phyloP scores from a whole-genome alignment of 2,329 filamentous ascomycete species.

The Endoconidiophora laricicola region DNA sequence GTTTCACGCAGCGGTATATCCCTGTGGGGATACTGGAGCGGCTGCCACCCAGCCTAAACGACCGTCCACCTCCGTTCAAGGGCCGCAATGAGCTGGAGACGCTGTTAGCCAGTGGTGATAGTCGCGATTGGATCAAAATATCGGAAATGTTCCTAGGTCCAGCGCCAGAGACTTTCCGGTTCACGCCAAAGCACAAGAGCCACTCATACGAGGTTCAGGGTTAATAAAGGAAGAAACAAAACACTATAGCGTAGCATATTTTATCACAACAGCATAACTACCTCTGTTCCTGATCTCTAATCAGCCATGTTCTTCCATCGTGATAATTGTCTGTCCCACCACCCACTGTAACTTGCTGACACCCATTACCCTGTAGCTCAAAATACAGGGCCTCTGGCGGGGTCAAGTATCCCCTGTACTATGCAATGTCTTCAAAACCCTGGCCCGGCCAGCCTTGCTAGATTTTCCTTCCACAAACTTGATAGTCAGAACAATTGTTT shows the following conservation, averaged over 20 bases:
- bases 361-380: neutral
- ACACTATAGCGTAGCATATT: neutral
- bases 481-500: too few relatives aligned
- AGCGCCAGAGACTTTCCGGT: constrained; percentile 77
- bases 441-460: too few relatives aligned
- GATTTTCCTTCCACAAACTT: too few relatives aligned
- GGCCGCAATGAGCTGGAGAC: constrained; percentile 87
- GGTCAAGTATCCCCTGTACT: too few relatives aligned
- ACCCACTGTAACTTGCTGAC: neutral
- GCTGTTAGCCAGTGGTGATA: constrained; percentile 77
- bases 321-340: neutral
- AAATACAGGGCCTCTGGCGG: too few relatives aligned
- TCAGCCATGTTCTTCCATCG: neutral
- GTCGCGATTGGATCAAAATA: constrained; percentile 97
- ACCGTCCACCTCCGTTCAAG: constrained; percentile 68
- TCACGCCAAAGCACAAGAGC: constrained; percentile 95
- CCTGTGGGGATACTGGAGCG: constrained; percentile 78
- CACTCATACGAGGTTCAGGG: constrained; percentile 67
- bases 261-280: neutral
- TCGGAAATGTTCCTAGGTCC: constrained; percentile 97
- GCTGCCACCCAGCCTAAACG: constrained; percentile 75
- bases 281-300: neutral
- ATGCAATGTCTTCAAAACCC: too few relatives aligned
- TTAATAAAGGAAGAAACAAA: constrained; percentile 18
- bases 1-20: constrained; percentile 83